A percentile compares a stretch with the other conserved stretches of the same genome.
Conservation (phyloP, 2,329 filamentous ascomycete genomes). For the Pseudonectria buxi region DNA sequence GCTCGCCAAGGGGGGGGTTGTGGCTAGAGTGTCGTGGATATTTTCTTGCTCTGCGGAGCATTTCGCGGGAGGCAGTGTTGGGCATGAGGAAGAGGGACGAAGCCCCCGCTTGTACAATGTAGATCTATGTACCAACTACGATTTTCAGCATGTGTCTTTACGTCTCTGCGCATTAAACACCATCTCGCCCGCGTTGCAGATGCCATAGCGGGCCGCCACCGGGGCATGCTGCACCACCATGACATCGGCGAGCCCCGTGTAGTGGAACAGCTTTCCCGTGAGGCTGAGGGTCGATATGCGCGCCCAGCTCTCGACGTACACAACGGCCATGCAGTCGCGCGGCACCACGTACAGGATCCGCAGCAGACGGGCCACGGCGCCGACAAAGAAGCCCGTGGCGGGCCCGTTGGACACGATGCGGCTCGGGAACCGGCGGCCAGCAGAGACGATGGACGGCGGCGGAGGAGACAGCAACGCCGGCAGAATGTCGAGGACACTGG, state of each 20-base stretch:
- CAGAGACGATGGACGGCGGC: constrained; percentile 16
- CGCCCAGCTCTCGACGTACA: constrained; percentile 93
- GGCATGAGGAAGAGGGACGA: no score
- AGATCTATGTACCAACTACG: constrained; percentile 13
- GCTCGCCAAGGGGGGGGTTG: no score
- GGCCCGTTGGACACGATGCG: constrained; percentile 84
- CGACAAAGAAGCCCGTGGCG: constrained; percentile 75
- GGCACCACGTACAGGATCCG: constrained; percentile 41
- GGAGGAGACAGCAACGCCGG: constrained; percentile 40
- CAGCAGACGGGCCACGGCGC: constrained; percentile 40
- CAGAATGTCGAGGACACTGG: constrained; percentile 58
- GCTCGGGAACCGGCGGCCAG: constrained; percentile 50
- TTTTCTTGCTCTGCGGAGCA: no score
- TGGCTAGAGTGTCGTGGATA: no score
- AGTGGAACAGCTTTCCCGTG: constrained; percentile 69
- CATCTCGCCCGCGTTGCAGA: constrained; percentile 32
- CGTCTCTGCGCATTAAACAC: constrained; percentile 30
- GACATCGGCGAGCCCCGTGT: constrained; percentile 59
- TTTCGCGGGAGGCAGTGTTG: no score
- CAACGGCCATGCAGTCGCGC: constrained; percentile 55
- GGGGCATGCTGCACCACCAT: constrained; percentile 77
- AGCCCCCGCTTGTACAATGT: no score
- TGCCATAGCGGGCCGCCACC: constrained; percentile 44
- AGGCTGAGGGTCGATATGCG: constrained; percentile 75
- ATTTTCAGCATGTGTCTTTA: no score